Percentiles rank a stretch among this genome's conserved stretches.
These are phyloP conservation scores for Wickerhamomyces hampshirensis DNA, from an alignment of 805 yeast species.

Conservation along the genomic window DNA sequence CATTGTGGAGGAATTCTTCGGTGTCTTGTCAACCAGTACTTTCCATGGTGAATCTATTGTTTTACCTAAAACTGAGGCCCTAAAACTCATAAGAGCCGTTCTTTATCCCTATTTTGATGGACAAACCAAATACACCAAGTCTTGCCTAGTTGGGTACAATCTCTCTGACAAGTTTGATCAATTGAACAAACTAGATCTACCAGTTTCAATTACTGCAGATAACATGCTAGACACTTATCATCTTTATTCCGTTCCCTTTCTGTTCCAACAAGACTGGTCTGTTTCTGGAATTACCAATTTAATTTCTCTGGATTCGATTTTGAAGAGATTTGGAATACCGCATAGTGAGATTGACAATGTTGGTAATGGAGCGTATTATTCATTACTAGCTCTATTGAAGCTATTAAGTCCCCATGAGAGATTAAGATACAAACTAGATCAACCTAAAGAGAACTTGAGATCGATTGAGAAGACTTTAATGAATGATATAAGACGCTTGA, in stretches of 20 bases:
- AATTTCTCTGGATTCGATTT: slow-evolving; percentile 9
- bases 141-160: slow-evolving; percentile 9
- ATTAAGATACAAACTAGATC: slow-evolving; percentile 12
- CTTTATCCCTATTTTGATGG: slow-evolving; percentile 3
- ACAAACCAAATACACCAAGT: not conserved
- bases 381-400: slow-evolving; percentile 10
- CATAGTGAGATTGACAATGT: slow-evolving; percentile 10
- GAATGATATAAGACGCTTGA: slow-evolving; percentile 2
- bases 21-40: slow-evolving; percentile 17
- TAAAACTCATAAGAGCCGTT: slow-evolving; percentile 5
- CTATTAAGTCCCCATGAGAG: slow-evolving; percentile 18
- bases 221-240: slow-evolving; percentile 11
- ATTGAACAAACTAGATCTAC: slow-evolving; percentile 1
- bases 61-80: slow-evolving; percentile 8
- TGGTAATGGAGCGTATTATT: slow-evolving; percentile 18
- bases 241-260: slow-evolving; percentile 13
- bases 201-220: slow-evolving; percentile 2
- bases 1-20: slow-evolving; percentile 16
- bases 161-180: slow-evolving; percentile 1
- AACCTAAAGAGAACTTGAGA: slow-evolving; percentile 8
- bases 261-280: slow-evolving; percentile 1
- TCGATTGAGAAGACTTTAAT: slow-evolving; percentile 11
- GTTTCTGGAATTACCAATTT: slow-evolving; percentile 5
- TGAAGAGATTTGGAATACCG: slow-evolving; percentile 15
- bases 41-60: slow-evolving; percentile 17